Evolutionary conservation across 2,329 filamentous ascomycete species (phyloP).

Genomic region (Botrytis pseudocinerea): DNA sequence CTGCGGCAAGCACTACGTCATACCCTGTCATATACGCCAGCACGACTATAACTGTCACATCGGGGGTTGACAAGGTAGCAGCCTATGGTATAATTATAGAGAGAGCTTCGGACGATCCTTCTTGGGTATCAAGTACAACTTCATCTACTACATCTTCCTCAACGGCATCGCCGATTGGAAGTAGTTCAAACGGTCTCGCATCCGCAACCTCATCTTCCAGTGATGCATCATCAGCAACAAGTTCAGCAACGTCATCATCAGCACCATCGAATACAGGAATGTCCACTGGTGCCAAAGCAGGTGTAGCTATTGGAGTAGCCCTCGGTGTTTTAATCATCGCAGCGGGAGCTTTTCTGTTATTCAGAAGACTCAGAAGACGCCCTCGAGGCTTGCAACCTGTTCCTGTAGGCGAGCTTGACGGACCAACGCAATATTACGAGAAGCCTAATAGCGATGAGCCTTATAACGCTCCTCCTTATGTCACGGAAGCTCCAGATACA

Average conservation of each 20-base stretch:
- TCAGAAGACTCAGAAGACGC: background rate
- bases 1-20: background rate
- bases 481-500: background rate
- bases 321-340: background rate
- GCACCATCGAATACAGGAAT: background rate
- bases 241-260: background rate
- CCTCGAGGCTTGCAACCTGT: background rate
- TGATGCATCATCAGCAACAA: background rate
- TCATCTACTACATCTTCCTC: background rate
- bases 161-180: background rate
- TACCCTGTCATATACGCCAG: background rate
- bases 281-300: background rate
- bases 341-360: background rate
- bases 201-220: background rate
- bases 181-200: background rate
- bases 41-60: conserved; percentile 8
- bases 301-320: background rate
- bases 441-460: background rate
- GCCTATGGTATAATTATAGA: conserved; percentile 20
- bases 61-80: background rate
- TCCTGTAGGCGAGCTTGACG: background rate
- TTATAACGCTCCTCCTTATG: background rate
- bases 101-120: conserved; percentile 10
- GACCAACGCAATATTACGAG: background rate
- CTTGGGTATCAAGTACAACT: conserved; percentile 7